Evolutionary conservation across 2,329 filamentous ascomycete species (phyloP), one percentile per base, ranked within the genome.

Genomic region (Stylonectria norvegica): DNA sequence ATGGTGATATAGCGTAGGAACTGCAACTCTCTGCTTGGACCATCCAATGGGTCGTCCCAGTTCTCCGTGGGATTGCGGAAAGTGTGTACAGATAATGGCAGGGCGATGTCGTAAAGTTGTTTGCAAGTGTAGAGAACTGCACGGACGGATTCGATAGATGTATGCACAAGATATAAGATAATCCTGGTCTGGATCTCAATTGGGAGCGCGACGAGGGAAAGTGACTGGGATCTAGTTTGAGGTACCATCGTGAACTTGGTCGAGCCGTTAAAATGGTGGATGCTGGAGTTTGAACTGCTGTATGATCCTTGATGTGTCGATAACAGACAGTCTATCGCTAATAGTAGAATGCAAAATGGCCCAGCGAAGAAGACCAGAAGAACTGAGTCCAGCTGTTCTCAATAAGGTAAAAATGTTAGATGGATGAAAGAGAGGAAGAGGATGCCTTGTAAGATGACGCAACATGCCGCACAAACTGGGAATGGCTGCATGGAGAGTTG

Each of bases 1-100:
- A 42, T 35, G 5, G 30, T 36, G 25, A 42, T 29, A 17, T 38
- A 42, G 17, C 19, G 33, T 8, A 42, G 33, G 15, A 40, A 42
- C 22, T 40, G 17, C 5, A 42, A 10, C 20, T 39, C 32, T 12
- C 25, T 32, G 36, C 33, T 37, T 16, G 20, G 33, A 17, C n/a
- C 8, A 10, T 20, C 19, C 12, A n/a, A 5, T 2, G 15, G 22
- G 9, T 32, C n/a, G 8, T 17, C 14, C 10, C 11, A 12, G 19
- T 33, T 16, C 7, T 31, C n/a, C 7, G 7, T 25, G 12, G 12
- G 7, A 12, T 25, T 25, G 22, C 22, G 22, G 16, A 34, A 40
- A 7, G 37, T 35, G 16, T 38, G 29, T 10, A 31, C 34, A 4
- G 30, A 46, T 14, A 41, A 17, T 5, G 25, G 29, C 3, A 40